These are phyloP conservation scores for Houttuynia cordata DNA, from an alignment of 164 flowering plant genomes.

Conservation along the genomic window DNA sequence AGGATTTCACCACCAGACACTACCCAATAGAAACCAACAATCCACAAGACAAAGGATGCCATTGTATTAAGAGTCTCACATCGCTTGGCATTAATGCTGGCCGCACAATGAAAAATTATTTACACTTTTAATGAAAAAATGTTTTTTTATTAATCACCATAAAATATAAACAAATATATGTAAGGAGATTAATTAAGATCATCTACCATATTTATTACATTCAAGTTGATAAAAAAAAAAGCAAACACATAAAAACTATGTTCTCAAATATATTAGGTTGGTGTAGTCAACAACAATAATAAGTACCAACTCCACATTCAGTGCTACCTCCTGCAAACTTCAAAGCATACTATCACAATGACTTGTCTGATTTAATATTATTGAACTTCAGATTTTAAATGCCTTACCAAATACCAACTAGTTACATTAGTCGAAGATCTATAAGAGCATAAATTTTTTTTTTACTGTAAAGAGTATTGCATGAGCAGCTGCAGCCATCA, in stretches of 20 bases:
- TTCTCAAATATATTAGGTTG: background rate
- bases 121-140: too few species aligned
- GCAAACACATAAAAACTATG: background rate
- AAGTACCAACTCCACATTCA: background rate
- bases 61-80: constrained; percentile 84
- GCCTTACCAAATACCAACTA: too few species aligned
- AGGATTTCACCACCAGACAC: constrained; percentile 80
- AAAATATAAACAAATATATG: background rate
- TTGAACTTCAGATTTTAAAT: background rate
- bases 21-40: constrained; percentile 96
- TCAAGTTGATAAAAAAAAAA: background rate
- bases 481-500: too few species aligned
- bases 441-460: too few species aligned
- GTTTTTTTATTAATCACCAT: constrained; percentile 6
- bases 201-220: background rate
- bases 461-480: too few species aligned
- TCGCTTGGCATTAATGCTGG: constrained; percentile 59
- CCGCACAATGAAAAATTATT: constrained; percentile 4
- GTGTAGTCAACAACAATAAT: background rate
- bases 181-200: background rate
- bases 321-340: background rate
- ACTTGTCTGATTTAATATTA: background rate
- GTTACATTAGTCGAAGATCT: too few species aligned
- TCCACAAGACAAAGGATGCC: constrained; percentile 96
- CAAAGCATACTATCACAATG: background rate